phyloP scores from a whole-genome alignment of 73 alveolate species.

The Paramecium octaurelia region DNA sequence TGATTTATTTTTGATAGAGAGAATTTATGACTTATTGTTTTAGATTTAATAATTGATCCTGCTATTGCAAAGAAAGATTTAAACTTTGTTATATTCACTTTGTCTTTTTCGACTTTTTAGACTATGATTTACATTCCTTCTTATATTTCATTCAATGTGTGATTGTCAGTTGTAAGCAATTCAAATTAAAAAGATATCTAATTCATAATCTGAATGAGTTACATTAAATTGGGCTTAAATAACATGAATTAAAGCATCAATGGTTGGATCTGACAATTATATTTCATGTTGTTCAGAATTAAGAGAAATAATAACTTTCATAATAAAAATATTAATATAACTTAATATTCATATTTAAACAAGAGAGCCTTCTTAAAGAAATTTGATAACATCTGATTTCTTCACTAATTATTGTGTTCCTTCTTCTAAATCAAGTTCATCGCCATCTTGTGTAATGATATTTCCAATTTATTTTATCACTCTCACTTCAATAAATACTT shows the following conservation, averaged over 20 bases:
- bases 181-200: background rate
- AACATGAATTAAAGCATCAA: background rate
- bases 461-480: conserved; percentile 10
- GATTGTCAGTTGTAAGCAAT: conserved; percentile 22
- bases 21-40: background rate
- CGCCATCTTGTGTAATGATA: background rate
- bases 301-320: background rate
- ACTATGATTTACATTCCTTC: background rate
- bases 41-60: background rate
- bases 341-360: background rate
- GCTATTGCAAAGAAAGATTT: background rate
- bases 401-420: background rate
- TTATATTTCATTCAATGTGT: background rate
- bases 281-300: background rate
- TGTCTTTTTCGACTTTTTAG: background rate
- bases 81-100: background rate
- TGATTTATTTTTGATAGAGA: background rate
- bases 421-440: background rate
- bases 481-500: conserved; percentile 21
- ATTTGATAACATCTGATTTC: conserved; percentile 17
- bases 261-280: background rate
- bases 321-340: background rate
- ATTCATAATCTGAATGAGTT: background rate
- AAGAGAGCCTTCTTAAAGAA: background rate
- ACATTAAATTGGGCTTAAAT: background rate